Evolutionary conservation across 441 rosid species (phyloP), one percentile per base, ranked within the genome.

Genomic region (Erodium trifolium): DNA sequence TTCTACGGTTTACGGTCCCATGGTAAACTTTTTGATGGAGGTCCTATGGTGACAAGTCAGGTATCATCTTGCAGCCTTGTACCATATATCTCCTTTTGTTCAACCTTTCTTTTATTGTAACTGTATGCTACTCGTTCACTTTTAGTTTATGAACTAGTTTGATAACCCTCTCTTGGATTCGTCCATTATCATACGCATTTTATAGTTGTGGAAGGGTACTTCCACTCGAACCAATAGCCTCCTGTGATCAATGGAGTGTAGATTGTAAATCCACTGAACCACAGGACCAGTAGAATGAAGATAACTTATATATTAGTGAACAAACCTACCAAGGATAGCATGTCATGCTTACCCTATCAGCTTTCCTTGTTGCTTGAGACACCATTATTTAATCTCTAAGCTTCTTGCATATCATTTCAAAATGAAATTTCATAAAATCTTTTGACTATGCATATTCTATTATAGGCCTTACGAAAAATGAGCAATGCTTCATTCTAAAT

Each of bases 11-110:
- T 96, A 39, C 83, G 99, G 82, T 73, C 96, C 73, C 79, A 91
- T 74, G 97, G 94, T 67, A 81, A 69, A 83, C 96, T 96, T 79
- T 91, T 79, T 79, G 87, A 89, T 67, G 93, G 82, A 59, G 97
- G 99, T 78, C 92, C 90, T 0, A 78, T 96, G 43, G 97, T 96
- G 74, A 85, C 98, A 72, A 96, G 96, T 85, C 98, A 89, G 93
- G 98, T 93, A 81, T 68, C 67, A 60, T 49, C 41, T 63, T 31
- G 11, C 41, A 41, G 45, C 6, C 45, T 41, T 41, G 12, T 41
- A 63, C n/a, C 66, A 29, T n/a, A 29, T n/a, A n/a, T 31, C 35
- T 63, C 66, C 66, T 13, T 63, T 4, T 63, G 16, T 63, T 13
- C 66, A 5, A 63, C 66, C 37, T 63, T 63, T 63, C 66, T 63